Evolutionary conservation across 2,329 filamentous ascomycete genomes (phyloP), one percentile per base, ranked within the genome.

Genomic region (Fragosphaeria purpurea): DNA sequence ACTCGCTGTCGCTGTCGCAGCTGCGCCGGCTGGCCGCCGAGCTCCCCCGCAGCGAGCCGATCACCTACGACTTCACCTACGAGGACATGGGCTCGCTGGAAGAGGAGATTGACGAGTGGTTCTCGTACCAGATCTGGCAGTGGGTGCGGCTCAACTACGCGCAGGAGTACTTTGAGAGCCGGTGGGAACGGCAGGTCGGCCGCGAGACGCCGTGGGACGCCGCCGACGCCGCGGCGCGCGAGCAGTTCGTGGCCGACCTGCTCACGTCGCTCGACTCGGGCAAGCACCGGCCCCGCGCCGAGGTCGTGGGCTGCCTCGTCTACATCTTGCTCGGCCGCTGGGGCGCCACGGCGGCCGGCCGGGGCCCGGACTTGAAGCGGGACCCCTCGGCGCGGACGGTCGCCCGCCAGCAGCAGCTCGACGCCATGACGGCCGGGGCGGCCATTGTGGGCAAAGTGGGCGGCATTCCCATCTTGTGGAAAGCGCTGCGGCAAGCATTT

Each of bases 91-190:
- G 83, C 30, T 72, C 80, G 1, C 84, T 95, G 59, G 81, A 86
- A 13, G 88, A 93, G 56, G 93, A 98, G 71, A 75, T 98, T 45
- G 88, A 97, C 63, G 93, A 98, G 69, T 98, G 93, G 93, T 98
- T 98, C 67, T 82, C 85, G 48, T 96, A 97, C 67, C 85, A 86
- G 59, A 83, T 88, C 55, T 86, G 86, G 67, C 90, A 97, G 63
- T 86, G 87, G 69, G 77, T 84, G 44, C 83, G 90, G 60, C 73
- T 96, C 46, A 77, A 86, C 48, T 79, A 83, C 48, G 83, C 86
- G 22, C 86, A 87, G 61, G 75, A 80, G 39, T 82, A 83, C 2
- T 97, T 95, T 62, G 80, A 89, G 56, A 79, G 80, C 63, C 79
- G 83, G 61, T 95, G 87, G 87, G 69, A 76, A 58, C 71, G 75